Conservation (phyloP, 306 rosid genomes). For the Acacia confusa region DNA sequence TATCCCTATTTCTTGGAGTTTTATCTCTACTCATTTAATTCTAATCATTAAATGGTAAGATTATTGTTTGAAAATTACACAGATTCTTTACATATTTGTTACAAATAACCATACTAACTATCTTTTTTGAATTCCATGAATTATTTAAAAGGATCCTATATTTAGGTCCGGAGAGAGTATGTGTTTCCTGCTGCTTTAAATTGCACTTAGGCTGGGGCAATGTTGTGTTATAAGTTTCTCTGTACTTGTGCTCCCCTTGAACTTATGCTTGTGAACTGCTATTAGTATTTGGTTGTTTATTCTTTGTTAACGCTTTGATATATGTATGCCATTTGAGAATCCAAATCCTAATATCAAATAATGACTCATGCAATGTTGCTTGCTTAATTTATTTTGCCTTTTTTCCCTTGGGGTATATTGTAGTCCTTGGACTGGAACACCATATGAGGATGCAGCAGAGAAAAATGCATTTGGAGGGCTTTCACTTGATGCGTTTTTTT, state of each 20-base stretch:
- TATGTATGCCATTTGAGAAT: constrained; percentile 21
- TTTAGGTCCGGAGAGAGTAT: background rate
- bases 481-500: constrained; percentile 79
- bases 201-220: background rate
- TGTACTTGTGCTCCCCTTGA: background rate
- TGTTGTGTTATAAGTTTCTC: background rate
- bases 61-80: too few species aligned
- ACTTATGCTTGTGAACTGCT: background rate
- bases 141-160: background rate
- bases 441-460: constrained; percentile 76
- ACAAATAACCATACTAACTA: background rate
- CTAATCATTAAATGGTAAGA: background rate
- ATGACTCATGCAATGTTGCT: constrained; percentile 15
- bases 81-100: background rate
- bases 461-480: constrained; percentile 82
- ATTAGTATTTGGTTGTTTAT: background rate
- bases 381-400: constrained; percentile 24
- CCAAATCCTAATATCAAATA: constrained; percentile 9
- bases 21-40: background rate
- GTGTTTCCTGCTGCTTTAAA: background rate
- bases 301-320: background rate
- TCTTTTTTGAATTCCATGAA: background rate
- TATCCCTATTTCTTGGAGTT: background rate
- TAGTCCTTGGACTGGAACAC: constrained; percentile 81
- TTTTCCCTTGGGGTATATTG: constrained; percentile 9